These are phyloP conservation scores for Martensiomyces pterosporus DNA, from an alignment of 192 early-diverging fungal species.

Conservation along the genomic window DNA sequence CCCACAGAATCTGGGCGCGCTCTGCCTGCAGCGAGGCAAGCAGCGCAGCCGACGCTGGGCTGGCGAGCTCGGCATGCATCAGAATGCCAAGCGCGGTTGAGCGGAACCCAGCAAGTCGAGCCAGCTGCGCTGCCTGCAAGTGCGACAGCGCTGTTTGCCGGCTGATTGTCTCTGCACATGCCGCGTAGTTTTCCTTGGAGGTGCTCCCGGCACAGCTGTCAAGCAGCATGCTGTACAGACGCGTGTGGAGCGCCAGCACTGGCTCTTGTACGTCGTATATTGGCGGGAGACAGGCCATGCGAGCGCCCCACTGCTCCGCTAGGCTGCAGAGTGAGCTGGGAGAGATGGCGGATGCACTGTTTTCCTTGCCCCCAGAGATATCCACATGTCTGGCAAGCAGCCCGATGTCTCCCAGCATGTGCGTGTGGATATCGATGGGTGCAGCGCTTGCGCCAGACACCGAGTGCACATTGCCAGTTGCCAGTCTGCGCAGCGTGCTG, in stretches of 20 bases:
- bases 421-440: slow-evolving; percentile 18
- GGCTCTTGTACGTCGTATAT: slow-evolving; percentile 43
- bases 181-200: neutral
- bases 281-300: slow-evolving; percentile 26
- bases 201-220: neutral
- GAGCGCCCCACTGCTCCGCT: slow-evolving; percentile 32
- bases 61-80: slow-evolving; percentile 32
- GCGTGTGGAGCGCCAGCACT: slow-evolving; percentile 39
- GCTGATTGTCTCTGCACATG: slow-evolving; percentile 9
- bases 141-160: slow-evolving; percentile 24
- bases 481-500: slow-evolving; percentile 2
- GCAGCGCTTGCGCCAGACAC: neutral
- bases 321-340: slow-evolving; percentile 8
- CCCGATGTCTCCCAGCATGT: slow-evolving; percentile 46
- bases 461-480: no score
- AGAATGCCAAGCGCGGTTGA: slow-evolving; percentile 44
- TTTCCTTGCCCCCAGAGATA: neutral
- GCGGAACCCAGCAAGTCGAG: slow-evolving; percentile 31
- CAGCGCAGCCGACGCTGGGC: slow-evolving; percentile 14
- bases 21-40: slow-evolving; percentile 38
- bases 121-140: slow-evolving; percentile 43
- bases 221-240: slow-evolving; percentile 31
- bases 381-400: slow-evolving; percentile 18
- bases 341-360: neutral
- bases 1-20: slow-evolving; percentile 45